Conservation (phyloP, 352 stramenopile genomes). For the Phytophthora lateralis region DNA sequence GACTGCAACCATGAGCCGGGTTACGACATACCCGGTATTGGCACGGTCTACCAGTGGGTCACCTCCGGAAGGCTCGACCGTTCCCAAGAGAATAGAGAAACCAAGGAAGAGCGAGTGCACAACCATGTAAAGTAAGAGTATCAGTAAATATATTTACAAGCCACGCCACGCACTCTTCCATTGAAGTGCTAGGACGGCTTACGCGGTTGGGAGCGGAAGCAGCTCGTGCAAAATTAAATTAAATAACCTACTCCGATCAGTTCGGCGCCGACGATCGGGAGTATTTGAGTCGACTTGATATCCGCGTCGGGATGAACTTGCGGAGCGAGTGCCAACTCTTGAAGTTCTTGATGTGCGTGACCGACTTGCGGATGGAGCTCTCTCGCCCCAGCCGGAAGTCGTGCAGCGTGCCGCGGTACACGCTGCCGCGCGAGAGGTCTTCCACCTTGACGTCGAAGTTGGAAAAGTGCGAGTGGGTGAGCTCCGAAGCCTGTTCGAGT, state of each 20-base stretch:
- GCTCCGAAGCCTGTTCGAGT: conserved; percentile 59
- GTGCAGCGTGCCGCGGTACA: conserved; percentile 66
- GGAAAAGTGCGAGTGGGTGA: conserved; percentile 68
- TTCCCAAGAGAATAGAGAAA: conserved; percentile 30
- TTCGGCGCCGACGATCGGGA: conserved; percentile 30
- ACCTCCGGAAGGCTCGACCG: background rate
- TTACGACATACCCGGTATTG: conserved; percentile 22
- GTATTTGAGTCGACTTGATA: conserved; percentile 36
- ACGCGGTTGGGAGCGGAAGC: background rate
- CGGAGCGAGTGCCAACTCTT: conserved; percentile 41
- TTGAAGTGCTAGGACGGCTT: conserved; percentile 10
- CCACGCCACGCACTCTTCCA: conserved; percentile 18
- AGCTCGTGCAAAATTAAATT: conserved; percentile 23
- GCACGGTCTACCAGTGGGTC: background rate
- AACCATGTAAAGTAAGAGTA: conserved; percentile 18
- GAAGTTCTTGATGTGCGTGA: conserved; percentile 48
- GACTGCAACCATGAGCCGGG: conserved; percentile 27
- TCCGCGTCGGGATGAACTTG: conserved; percentile 29
- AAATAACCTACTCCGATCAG: background rate
- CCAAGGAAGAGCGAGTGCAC: conserved; percentile 32
- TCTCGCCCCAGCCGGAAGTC: conserved; percentile 44
- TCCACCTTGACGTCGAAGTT: conserved; percentile 68
- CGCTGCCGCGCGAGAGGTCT: conserved; percentile 59
- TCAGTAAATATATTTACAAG: conserved; percentile 15
- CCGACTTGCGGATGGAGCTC: conserved; percentile 25